Base-by-base conservation (phyloP, 768 basidiomycete genomes). In the Mrakia gelida region DNA sequence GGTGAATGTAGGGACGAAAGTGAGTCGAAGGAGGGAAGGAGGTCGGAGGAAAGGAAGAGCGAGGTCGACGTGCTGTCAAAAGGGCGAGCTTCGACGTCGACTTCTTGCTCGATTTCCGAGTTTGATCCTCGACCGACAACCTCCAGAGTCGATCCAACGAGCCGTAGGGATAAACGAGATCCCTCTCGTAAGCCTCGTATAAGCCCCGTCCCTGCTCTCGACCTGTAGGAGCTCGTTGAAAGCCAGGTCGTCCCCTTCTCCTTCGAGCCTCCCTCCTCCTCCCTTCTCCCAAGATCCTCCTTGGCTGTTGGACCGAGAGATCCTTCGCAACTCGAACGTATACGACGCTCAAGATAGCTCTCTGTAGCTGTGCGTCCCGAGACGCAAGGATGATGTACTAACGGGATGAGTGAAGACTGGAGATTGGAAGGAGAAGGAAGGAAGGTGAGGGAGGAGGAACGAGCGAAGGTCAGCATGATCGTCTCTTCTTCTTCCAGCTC, bases 401-500 rank as follows among this genome's bases (percentile, higher is more conserved):
- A 76, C 80, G 73, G 80, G 80, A 73, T 81, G 80, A 21, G 80
- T 81, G 49, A 81, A 45, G 45, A 78, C 80, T 81, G 61, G 18
- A 52, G 30, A 65, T 30, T 30, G 52, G 32, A 43, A 67, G 73
- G 61, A 16, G 41, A 49, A 26, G 26, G 10, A 38, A 45, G 13
- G 54, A 73, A 23, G 28, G 63, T 67, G 32, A n/a, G 38, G 38
- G 18, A 41, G 23, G 67, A 34, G 59, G 56, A 38, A 45, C 34
- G 61, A 43, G 59, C 59, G 59, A 59, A 52, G 61, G 73, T 75
- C 73, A 75, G 73, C 61, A 13, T 8, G 38, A 8, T 62, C 18
- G 23, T 62, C 41, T 5, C 23, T n/a, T n/a, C 56, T 26, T n/a
- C 30, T 41, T 41, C 7, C 10, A 18, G 26, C 11, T 30, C 8